Evolutionary conservation across 352 stramenopile genomes (phyloP).

Genomic region (Phytophthora meadii): DNA sequence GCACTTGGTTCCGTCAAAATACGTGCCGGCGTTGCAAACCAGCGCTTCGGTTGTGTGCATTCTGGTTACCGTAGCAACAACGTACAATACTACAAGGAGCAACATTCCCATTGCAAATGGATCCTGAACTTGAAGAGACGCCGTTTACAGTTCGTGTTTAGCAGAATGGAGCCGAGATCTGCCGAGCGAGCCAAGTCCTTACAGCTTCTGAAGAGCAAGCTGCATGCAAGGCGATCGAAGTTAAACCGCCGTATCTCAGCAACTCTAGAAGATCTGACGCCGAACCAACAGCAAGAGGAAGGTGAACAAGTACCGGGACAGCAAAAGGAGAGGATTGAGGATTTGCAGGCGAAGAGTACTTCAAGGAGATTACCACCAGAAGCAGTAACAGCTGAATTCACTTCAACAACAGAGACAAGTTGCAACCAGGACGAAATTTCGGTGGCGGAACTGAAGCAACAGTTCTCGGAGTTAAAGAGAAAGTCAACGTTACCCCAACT

Average conservation of each 20-base stretch:
- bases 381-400: slow-evolving; percentile 6
- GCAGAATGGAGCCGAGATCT: slow-evolving; percentile 9
- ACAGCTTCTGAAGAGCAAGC: slow-evolving; percentile 38
- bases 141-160: not conserved
- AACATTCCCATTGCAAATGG: slow-evolving; percentile 10
- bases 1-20: slow-evolving; percentile 52
- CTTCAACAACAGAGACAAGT: slow-evolving; percentile 15
- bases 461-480: slow-evolving; percentile 12
- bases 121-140: slow-evolving; percentile 27
- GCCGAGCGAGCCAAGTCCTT: slow-evolving; percentile 22
- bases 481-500: slow-evolving; percentile 7
- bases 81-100: not conserved
- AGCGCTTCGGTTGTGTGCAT: slow-evolving; percentile 22
- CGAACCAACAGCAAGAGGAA: slow-evolving; percentile 30
- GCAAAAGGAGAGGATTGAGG: not conserved
- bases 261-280: slow-evolving; percentile 1
- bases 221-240: slow-evolving; percentile 21
- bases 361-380: not conserved
- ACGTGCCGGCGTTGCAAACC: slow-evolving; percentile 53
- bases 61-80: slow-evolving; percentile 1
- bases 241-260: slow-evolving; percentile 1
- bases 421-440: slow-evolving; percentile 27
- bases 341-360: slow-evolving; percentile 1
- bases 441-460: slow-evolving; percentile 10
- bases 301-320: not conserved